Base-by-base conservation (phyloP, 768 basidiomycete genomes). In the Termitomyces eurrhizus region DNA sequence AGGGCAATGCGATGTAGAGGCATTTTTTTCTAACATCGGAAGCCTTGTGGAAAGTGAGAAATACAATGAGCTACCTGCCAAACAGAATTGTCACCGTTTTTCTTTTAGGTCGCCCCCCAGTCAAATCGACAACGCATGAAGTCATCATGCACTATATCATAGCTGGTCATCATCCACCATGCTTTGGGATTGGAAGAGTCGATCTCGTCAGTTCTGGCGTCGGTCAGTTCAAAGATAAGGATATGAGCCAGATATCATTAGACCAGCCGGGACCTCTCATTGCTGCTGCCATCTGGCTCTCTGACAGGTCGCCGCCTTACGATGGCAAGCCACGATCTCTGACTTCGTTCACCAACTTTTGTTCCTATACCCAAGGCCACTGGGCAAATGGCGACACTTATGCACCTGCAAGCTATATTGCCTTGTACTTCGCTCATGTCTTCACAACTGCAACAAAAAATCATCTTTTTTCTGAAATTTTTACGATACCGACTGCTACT, bases 131-230 rank as follows among this genome's bases (percentile, higher is more conserved):
- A 8, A 54, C 46, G 13, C 59, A 55, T 24, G 59, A 55, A 45
- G 59, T 60, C 0, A 48, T 59, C 1, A 44, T 59, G 36, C 57
- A 58, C 11, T 58, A 58, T 6, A 41, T 52, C 50, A 39, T 48
- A 1, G 37, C 52, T n/a, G 58, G 58, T 9, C 7, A 52, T 14
- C 58, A 59, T 32, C 58, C 58, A 1, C 18, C 58, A 3, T 26
- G 3, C 9, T 35, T 35, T 11, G 35, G 35, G 35, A 35, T 51
- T 14, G 36, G 39, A 18, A 42, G 50, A 35, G 24, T 58, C 2
- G 57, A 51, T 9, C 14, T 58, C 2, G 50, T 52, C 11, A 44
- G 18, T 41, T 52, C 50, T 29, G 58, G 49, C 2, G 41, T 52
- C 12, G 57, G 57, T 9, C 50, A 52, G n/a, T 58, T 58, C 29